phyloP scores from a whole-genome alignment of 2,329 filamentous ascomycete species.

The Septoria petroselini region DNA sequence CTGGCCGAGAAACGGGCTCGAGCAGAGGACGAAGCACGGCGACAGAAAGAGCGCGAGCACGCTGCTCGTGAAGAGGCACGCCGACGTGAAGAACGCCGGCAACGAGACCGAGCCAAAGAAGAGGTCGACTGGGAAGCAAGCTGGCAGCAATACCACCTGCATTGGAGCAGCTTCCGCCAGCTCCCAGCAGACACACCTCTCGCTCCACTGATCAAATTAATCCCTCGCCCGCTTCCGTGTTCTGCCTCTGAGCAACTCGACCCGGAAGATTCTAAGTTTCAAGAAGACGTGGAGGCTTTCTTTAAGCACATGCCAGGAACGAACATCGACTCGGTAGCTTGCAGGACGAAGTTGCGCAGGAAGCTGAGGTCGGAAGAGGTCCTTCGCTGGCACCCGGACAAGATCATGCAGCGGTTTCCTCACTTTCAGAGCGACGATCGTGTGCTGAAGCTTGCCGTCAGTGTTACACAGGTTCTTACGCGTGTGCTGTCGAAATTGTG shows the following conservation, averaged over 20 bases:
- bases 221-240: not conserved
- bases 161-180: not conserved
- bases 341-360: constrained; percentile 2
- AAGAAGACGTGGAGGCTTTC: not conserved
- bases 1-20: not conserved
- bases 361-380: constrained; percentile 1
- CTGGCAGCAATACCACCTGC: not conserved
- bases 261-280: not conserved
- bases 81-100: constrained; percentile 1
- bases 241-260: not conserved
- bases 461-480: constrained; percentile 1
- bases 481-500: not conserved
- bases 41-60: not conserved
- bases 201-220: not conserved
- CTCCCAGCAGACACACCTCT: not conserved
- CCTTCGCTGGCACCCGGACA: constrained; percentile 5
- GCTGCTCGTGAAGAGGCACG: constrained; percentile 1
- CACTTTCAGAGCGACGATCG: not conserved
- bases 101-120: not conserved
- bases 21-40: constrained; percentile 7
- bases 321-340: not conserved
- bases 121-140: not conserved
- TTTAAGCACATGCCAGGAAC: constrained; percentile 3
- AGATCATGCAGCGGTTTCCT: constrained; percentile 7
- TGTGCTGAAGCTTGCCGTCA: not conserved